Evolutionary conservation across 2,329 filamentous ascomycete species (phyloP), one percentile per base, ranked within the genome.

Genomic region (Hymenoscyphus fraxineus): DNA sequence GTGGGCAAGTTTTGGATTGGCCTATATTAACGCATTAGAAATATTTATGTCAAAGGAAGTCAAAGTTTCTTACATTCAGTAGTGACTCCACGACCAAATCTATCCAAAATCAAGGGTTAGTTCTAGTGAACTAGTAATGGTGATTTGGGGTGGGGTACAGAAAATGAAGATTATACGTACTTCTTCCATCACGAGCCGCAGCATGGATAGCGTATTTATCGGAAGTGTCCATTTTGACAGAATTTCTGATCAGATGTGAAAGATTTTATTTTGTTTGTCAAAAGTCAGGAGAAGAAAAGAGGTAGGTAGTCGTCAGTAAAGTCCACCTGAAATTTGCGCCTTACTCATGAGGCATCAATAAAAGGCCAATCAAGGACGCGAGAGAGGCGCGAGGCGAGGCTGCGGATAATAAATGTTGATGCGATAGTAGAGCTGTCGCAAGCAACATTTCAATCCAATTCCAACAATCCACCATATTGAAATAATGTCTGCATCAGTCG

Each of bases 171-270:
- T 57, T 61, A 59, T 65, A 56, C 83, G 75, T 83, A 96, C 93
- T 83, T 81, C 87, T 90, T 54, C 93, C 93, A 76, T 96, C 92
- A 64, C 93, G 85, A 67, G 90, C 89, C 54, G 94, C 94, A 69
- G 91, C 91, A 75, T 98, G 94, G 55, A 97, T 88, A 35, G 92
- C 90, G 71, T 88, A 97, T 72, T 89, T 92, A 60, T 87, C 81
- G 65, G 80, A 76, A 58, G 80, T 77, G 62, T 78, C 76, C 63
- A 66, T 70, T 39, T 55, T 67, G 27, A 44, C 38, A n/a, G 15
- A 44, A n/a, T 40, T 54, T 22, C 19, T 51, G 44, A 51, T 27
- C 44, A 58, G 58, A 59, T 62, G 16, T 51, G 40, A 54, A 39
- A 15, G 39, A 9, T 15, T 54, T 58, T 44, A 39, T 19, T 39